Base-by-base conservation (phyloP, 805 yeast species). In the Myxozyma mucilagina region DNA sequence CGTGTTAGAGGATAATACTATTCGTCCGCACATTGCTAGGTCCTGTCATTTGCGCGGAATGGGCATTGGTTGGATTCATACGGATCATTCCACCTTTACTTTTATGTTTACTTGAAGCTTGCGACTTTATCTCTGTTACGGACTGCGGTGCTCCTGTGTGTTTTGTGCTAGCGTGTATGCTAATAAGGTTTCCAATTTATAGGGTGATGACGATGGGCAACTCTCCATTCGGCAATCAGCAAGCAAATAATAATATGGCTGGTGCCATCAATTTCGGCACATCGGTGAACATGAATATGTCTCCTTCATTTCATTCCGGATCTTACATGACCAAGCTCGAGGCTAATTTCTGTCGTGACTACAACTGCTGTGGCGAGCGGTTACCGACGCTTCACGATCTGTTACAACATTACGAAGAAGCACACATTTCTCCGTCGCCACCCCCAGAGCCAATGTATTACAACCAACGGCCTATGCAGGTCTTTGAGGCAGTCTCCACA, bases 301-400 rank as follows among this genome's bases (percentile, higher is more conserved):
- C 89, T 41, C 82, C 87, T 8, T 67, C 70, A 24, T 78, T 83
- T 59, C 81, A 84, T 61, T 76, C 80, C 43, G 84, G 93, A 32
- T 83, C 94, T 8, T 94, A 93, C 73, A 80, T 94, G 63, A 97
- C 98, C 18, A 90, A 89, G 70, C 79, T 93, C 61, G 99, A 93
- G 75, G 96, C 97, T 9, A 92, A 92, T 73, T 94, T 93, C 75
- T 94, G 99, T 75, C 89, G 89, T 74, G 99, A 94, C 77, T 94
- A 94, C 76, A 85, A 90, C 54, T 94, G 99, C 76, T 94, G 99
- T 77, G 99, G 98, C 34, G 87, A 89, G 72, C 78, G 87, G 47
- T 80, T 94, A 63, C 98, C 98, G 36, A 92, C 97, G 11, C 78
- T 94, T 66, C 99, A 94, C 74, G 99, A 94, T 73, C 79, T 94